phyloP scores from a whole-genome alignment of 2,329 filamentous ascomycete genomes.

The Rutstroemia sp. region DNA sequence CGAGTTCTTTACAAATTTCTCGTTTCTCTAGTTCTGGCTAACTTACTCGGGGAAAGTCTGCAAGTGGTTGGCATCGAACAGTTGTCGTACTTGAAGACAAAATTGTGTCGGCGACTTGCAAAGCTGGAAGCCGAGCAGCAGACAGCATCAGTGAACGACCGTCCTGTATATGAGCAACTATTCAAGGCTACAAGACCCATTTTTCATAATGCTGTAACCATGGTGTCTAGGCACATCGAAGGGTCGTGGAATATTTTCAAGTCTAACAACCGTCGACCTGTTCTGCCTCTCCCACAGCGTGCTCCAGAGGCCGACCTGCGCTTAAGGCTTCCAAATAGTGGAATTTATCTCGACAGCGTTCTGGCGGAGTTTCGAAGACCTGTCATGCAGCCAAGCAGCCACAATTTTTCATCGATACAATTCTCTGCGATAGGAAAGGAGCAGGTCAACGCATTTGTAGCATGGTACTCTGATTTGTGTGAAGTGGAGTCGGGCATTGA shows the following conservation, averaged over 20 bases:
- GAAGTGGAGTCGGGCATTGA: no score
- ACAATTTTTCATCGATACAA: not conserved
- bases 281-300: slow-evolving; percentile 35
- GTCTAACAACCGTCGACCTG: slow-evolving; percentile 26
- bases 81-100: slow-evolving; percentile 38
- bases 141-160: not conserved
- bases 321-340: slow-evolving; percentile 37
- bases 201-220: slow-evolving; percentile 25
- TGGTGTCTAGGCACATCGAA: not conserved
- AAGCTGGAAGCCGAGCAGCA: slow-evolving; percentile 44
- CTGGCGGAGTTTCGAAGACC: not conserved
- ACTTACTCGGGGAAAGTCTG: slow-evolving; percentile 36
- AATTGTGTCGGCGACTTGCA: slow-evolving; percentile 48
- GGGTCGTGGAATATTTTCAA: slow-evolving; percentile 37
- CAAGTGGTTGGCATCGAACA: slow-evolving; percentile 30
- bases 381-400: not conserved
- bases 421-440: slow-evolving; percentile 1
- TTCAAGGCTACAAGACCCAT: slow-evolving; percentile 23
- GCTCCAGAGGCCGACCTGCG: slow-evolving; percentile 29
- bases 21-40: slow-evolving; percentile 39
- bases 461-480: no score
- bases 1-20: slow-evolving; percentile 50
- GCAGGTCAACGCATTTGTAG: no score
- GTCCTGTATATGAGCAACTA: slow-evolving; percentile 23
- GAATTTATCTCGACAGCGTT: slow-evolving; percentile 25